These are phyloP conservation scores for Sporisorium iseilematis-ciliati DNA, from an alignment of 1,284 basidiomycete species.

Conservation along the genomic window DNA sequence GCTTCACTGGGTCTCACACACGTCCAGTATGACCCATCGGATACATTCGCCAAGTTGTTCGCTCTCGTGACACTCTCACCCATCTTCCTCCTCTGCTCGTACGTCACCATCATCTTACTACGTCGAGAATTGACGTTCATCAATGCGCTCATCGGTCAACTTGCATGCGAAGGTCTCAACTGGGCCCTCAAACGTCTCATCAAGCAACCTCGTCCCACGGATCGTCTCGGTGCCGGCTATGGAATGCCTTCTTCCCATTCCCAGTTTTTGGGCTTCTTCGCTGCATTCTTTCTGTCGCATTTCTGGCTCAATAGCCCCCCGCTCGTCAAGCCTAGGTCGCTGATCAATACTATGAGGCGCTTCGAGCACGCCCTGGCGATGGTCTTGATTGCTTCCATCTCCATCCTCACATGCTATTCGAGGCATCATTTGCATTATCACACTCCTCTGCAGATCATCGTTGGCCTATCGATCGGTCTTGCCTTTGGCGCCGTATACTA, in stretches of 20 bases:
- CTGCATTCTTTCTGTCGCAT: constrained; percentile 81
- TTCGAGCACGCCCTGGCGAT: constrained; percentile 72
- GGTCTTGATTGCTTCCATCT: constrained; percentile 74
- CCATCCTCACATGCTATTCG: constrained; percentile 80
- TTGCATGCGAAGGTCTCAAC: constrained; percentile 80
- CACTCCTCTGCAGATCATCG: constrained; percentile 78
- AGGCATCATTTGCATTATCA: constrained; percentile 83
- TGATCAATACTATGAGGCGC: constrained; percentile 47
- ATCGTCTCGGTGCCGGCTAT: constrained; percentile 79
- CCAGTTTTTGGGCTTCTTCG: constrained; percentile 89
- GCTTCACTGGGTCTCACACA: constrained; percentile 63
- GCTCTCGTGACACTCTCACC: constrained; percentile 65
- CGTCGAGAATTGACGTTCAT: constrained; percentile 83
- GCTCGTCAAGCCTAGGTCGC: constrained; percentile 72
- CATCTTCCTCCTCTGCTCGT: constrained; percentile 73
- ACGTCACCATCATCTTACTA: constrained; percentile 80
- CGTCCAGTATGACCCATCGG: constrained; percentile 62
- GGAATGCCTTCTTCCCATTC: constrained; percentile 89
- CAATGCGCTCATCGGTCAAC: constrained; percentile 84
- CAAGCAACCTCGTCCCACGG: constrained; percentile 80
- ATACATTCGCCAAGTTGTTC: constrained; percentile 52
- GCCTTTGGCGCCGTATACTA: constrained; percentile 76
- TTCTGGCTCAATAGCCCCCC: constrained; percentile 78
- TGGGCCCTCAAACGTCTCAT: constrained; percentile 78
- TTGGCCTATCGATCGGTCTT: constrained; percentile 80